Evolutionary conservation across 208 protist species (phyloP), one percentile per base, ranked within the genome.

Genomic region (Tritrichomonas musculus): DNA sequence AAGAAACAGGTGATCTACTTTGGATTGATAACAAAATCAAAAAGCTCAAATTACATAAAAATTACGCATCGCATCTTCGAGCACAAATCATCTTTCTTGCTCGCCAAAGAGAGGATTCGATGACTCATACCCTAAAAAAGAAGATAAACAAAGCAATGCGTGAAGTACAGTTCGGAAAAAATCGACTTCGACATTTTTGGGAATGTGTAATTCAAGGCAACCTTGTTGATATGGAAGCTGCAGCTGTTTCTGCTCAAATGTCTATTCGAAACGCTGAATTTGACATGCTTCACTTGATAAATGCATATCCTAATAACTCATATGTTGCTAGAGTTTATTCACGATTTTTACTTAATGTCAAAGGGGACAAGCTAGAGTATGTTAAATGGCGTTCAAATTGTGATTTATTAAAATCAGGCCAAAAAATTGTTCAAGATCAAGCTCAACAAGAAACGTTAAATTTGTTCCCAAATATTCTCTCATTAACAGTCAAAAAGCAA

Each of bases 191-290:
- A 39, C 41, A 57, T 4, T 88, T 88, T 47, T 88, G 77, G 77
- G 77, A 88, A 60, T 88, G 77, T 36, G 47, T 88, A n/a, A 88
- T 88, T 36, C 77, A 88, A 88, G 77, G 77, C n/a, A 88, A 88
- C 27, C 33, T 47, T 36, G 47, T 47, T 60, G 77, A 88, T 88
- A 53, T 88, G 77, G 47, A 88, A 88, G 27, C 47, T 2, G 77
- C 77, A 30, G 33, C 47, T 39, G 47, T 30, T 20, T 20, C 77
- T 39, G 41, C 77, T 3, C 44, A 49, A 88, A 57, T 57, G 17
- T 88, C 77, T 14, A n/a, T 57, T 20, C 14, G 39, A 39, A 88
- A 88, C 0, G 44, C 77, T 47, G 77, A 88, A 57, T 60, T 27
- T 88, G 30, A 88, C 4, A 53, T 88, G 5, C 25, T 53, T 27